Evolutionary conservation across 768 basidiomycete species (phyloP).

Genomic region (Termitomyces sp.): DNA sequence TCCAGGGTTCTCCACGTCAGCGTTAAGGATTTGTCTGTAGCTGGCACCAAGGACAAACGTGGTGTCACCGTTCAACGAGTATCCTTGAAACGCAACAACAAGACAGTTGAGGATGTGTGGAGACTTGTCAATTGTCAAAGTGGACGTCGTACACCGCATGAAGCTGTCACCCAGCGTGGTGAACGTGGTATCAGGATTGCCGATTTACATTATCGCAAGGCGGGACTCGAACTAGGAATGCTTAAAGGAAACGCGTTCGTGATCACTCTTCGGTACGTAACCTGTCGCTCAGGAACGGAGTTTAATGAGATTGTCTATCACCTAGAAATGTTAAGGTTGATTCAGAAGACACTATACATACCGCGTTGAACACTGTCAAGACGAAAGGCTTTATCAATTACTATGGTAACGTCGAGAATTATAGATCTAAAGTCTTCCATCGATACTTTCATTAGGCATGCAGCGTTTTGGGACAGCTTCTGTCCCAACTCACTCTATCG

Average conservation of each 20-base stretch:
- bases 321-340: conserved; percentile 81
- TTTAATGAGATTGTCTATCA: background rate
- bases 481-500: conserved; percentile 92
- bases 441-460: conserved; percentile 61
- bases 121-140: conserved; percentile 66
- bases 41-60: conserved; percentile 98
- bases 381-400: conserved; percentile 94
- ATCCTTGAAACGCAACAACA: conserved; percentile 67
- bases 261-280: conserved; percentile 80
- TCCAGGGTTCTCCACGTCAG: conserved; percentile 72
- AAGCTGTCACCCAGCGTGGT: conserved; percentile 67
- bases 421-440: conserved; percentile 4
- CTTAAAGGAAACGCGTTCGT: conserved; percentile 94
- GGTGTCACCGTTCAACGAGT: conserved; percentile 95
- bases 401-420: conserved; percentile 55
- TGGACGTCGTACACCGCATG: conserved; percentile 46
- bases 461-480: conserved; percentile 98
- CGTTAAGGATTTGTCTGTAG: conserved; percentile 79
- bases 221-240: conserved; percentile 88
- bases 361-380: conserved; percentile 73
- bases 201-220: conserved; percentile 81
- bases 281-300: background rate
- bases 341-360: conserved; percentile 65
- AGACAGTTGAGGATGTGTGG: conserved; percentile 84
- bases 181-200: conserved; percentile 87